Base-by-base conservation (phyloP, 192 early-diverging fungal species). In the Chytriomyces sp. region DNA sequence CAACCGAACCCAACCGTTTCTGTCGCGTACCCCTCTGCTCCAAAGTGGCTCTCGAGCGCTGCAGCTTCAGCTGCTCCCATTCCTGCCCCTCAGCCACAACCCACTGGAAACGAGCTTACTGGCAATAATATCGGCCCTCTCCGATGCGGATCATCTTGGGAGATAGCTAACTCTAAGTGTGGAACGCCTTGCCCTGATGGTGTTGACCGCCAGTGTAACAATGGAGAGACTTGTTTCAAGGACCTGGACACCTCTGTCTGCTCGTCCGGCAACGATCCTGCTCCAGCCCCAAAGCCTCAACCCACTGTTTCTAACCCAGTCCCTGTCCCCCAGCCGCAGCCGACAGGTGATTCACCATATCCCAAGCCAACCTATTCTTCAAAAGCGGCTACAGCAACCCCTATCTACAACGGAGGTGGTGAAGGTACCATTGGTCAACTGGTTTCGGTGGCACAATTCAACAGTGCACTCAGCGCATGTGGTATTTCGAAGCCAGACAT, bases 401-500 rank as follows among this genome's bases (percentile, higher is more conserved):
- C n/a, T n/a, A n/a, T n/a, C n/a, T n/a, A n/a, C n/a, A n/a, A n/a
- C n/a, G n/a, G n/a, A n/a, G 12, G 26, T 8, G 59, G 59, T 33
- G n/a, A n/a, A n/a, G n/a, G n/a, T n/a, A n/a, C n/a, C n/a, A 19
- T 61, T 30, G 17, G n/a, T 36, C 19, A 8, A 10, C 34, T 64
- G 28, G 49, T 68, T 33, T 33, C n/a, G 22, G 52, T 55, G 39
- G 25, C 65, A 12, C 8, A 22, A 5, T 68, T 68, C 65, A 56
- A 68, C 32, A 37, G n/a, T 19, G 65, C 65, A 12, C 30, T 68
- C 17, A 31, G 26, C 52, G 65, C 65, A 19, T 68, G 65, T 38
- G 65, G 65, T 19, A 68, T 68, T 17, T 55, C 7, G 31, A 39
- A 64, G 22, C 62, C 62, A 64, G 32, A 34, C n/a, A 17, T 64